Evolutionary conservation across 176 grass and related monocot species (phyloP).

Genomic region (Chloris gayana): DNA sequence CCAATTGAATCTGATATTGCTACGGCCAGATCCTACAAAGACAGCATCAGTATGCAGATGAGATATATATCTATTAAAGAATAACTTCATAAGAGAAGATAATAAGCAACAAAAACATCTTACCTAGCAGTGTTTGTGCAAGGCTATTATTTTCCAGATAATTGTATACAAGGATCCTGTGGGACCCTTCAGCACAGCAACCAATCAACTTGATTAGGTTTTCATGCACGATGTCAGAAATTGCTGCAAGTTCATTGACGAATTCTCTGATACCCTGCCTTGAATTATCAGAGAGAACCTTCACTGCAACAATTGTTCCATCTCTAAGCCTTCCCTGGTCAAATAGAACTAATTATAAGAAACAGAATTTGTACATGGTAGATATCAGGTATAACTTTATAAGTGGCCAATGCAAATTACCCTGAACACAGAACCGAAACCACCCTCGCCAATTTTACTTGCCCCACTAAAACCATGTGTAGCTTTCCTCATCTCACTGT

Average conservation of each 20-base stretch:
- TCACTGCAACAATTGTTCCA: constrained; percentile 68
- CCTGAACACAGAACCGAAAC: constrained; percentile 85
- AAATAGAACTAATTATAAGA: constrained; percentile 31
- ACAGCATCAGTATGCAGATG: constrained; percentile 22
- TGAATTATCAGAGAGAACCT: constrained; percentile 78
- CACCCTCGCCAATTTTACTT: constrained; percentile 84
- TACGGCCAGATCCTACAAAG: constrained; percentile 50
- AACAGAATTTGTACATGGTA: neutral
- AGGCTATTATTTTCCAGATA: constrained; percentile 92
- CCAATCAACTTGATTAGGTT: constrained; percentile 77
- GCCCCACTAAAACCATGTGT: constrained; percentile 71
- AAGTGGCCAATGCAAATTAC: constrained; percentile 47
- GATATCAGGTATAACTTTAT: neutral
- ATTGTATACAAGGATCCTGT: constrained; percentile 85
- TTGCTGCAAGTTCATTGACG: constrained; percentile 61
- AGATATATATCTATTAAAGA: constrained; percentile 21
- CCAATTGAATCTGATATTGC: constrained; percentile 77
- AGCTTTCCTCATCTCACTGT: constrained; percentile 71
- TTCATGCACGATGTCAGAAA: constrained; percentile 73
- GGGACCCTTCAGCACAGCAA: constrained; percentile 71
- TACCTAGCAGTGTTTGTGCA: constrained; percentile 73
- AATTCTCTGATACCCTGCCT: constrained; percentile 76
- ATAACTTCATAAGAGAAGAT: neutral
- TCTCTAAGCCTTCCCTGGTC: constrained; percentile 85
- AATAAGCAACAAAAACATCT: constrained; percentile 23